Conservation (phyloP, 495 filamentous ascomycete species). For the Daldinia childiae region DNA sequence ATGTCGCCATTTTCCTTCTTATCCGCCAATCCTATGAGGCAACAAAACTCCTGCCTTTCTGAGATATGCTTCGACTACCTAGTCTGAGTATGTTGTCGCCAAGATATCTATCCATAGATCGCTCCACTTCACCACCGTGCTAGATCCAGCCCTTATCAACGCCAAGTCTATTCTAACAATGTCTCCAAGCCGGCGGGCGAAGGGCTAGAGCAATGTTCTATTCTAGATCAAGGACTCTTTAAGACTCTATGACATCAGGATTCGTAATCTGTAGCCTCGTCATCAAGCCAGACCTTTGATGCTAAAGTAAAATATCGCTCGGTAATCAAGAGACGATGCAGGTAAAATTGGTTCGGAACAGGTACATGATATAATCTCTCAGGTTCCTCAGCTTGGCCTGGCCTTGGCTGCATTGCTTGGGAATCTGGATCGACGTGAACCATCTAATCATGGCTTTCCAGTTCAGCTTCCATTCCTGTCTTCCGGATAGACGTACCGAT, state of each 20-base stretch:
- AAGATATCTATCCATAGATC: conserved; percentile 14
- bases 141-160: conserved; percentile 25
- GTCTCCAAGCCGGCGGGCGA: conserved; percentile 8
- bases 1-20: conserved; percentile 28
- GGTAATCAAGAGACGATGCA: conserved; percentile 32
- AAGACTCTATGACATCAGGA: conserved; percentile 32
- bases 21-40: conserved; percentile 19
- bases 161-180: conserved; percentile 31
- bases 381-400: conserved; percentile 15
- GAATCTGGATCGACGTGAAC: conserved; percentile 35
- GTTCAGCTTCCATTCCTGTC: conserved; percentile 27
- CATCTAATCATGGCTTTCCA: background rate
- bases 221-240: conserved; percentile 21
- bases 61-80: background rate
- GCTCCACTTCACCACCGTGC: conserved; percentile 4
- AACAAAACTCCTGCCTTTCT: conserved; percentile 1
- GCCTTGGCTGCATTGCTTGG: conserved; percentile 40
- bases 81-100: background rate
- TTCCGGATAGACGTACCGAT: conserved; percentile 30
- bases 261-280: conserved; percentile 15
- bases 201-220: conserved; percentile 31
- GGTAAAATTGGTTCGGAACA: conserved; percentile 29
- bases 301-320: conserved; percentile 10
- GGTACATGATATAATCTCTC: conserved; percentile 27
- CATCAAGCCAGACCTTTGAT: conserved; percentile 26